Evolutionary conservation across 2,329 filamentous ascomycete species (phyloP), one percentile per base, ranked within the genome.

Genomic region (Phialophora chinensis): DNA sequence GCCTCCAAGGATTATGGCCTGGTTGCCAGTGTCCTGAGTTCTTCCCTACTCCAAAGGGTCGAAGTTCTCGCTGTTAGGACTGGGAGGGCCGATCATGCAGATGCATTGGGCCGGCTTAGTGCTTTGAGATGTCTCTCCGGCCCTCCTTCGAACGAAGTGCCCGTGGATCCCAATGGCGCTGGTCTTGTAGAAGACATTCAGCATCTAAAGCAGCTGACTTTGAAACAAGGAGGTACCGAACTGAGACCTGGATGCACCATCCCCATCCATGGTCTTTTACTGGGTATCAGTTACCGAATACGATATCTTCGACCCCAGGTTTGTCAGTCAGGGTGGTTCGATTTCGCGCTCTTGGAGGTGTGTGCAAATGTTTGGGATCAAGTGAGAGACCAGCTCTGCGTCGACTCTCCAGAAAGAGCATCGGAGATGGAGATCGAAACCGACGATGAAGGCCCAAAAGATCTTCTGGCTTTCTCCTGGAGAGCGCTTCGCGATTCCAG

Each of bases 401-500:
- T 96, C 69, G 95, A 97, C 78, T 96, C 95, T 0, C 95, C 96
- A 0, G 95, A 99, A 79, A 94, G 94, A 0, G 89, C 95, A 76
- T 81, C 75, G 0, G 81, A 86, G 75, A 72, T 84, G 66, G 72
- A 83, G 60, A 73, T 89, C 0, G 88, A 93, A 60, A 91, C 94
- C 29, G 77, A 92, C n/a, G 87, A 91, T 61, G 89, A 90, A 38
- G 90, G 89, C 0, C 83, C 92, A 0, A 98, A 97, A 75, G 92
- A 96, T 73, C 85, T 96, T 20, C 79, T 99, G 55, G 98, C 94
- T 71, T 99, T 95, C 77, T 97, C 93, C 69, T 99, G 97, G 85
- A 88, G 95, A 72, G 92, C 93, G 5, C 84, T 97, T n/a, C 94
- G 97, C 69, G 95, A 99, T 79, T 92, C 93, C 27, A 97, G 92